Evolutionary conservation across 176 grass and related monocot genomes (phyloP).

Genomic region (Themeda triandra): DNA sequence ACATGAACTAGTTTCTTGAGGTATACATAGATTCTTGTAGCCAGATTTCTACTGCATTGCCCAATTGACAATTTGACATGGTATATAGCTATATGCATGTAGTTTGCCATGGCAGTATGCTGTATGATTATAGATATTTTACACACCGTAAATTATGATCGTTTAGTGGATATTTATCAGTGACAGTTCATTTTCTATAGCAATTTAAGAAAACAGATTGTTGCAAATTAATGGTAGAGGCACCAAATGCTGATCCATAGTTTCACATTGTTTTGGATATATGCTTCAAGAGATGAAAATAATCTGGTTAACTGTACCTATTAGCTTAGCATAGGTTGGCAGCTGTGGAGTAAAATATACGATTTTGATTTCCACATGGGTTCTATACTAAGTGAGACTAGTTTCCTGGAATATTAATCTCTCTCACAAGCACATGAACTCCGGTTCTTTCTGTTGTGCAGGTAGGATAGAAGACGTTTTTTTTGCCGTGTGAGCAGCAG

Average conservation of each 20-base stretch:
- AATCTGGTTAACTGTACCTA: background rate
- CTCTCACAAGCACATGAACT: background rate
- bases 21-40: constrained; percentile 28
- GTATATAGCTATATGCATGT: background rate
- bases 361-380: background rate
- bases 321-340: background rate
- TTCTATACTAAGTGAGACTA: background rate
- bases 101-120: background rate
- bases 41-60: background rate
- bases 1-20: constrained; percentile 52
- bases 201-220: background rate
- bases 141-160: background rate
- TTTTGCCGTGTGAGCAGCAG: constrained; percentile 37
- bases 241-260: constrained; percentile 20
- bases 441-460: constrained; percentile 20
- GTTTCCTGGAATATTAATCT: background rate
- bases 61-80: constrained; percentile 6
- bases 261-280: background rate
- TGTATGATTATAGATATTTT: background rate
- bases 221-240: background rate
- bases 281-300: constrained; percentile 5
- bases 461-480: constrained; percentile 38
- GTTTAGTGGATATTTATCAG: background rate
- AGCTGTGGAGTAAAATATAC: background rate
- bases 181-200: background rate